Evolutionary conservation across 2,329 filamentous ascomycete genomes (phyloP).

Genomic region (Alternaria arborescens): DNA sequence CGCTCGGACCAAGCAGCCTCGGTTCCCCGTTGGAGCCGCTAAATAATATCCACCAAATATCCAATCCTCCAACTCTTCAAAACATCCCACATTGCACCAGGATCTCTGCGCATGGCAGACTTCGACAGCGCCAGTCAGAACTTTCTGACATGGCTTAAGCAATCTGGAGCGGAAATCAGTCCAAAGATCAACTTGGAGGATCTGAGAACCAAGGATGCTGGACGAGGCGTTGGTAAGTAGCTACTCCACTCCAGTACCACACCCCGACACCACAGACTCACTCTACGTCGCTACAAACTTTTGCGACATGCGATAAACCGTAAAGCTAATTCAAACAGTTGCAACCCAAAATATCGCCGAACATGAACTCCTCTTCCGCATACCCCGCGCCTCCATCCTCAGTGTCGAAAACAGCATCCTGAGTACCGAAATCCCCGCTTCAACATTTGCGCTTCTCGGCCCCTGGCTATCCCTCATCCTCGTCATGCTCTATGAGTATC

Average conservation of each 20-base stretch:
- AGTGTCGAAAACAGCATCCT: conserved; percentile 76
- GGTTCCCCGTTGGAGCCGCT: conserved; percentile 25
- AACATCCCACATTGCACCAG: conserved; percentile 23
- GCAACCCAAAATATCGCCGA: conserved; percentile 73
- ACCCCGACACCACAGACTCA: not conserved
- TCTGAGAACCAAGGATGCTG: conserved; percentile 63
- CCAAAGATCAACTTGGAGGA: conserved; percentile 67
- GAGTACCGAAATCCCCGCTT: conserved; percentile 58
- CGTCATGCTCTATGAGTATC: conserved; percentile 79
- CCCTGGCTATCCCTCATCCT: conserved; percentile 71
- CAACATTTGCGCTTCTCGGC: conserved; percentile 50
- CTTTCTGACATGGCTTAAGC: conserved; percentile 67
- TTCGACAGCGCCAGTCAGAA: conserved; percentile 57
- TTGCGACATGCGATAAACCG: not conserved
- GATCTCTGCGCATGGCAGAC: conserved; percentile 33
- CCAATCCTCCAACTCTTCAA: conserved; percentile 26
- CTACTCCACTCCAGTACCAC: conserved; percentile 1
- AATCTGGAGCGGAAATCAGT: conserved; percentile 63
- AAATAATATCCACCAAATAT: conserved; percentile 29
- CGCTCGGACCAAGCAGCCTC: conserved; percentile 31
- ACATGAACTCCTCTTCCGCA: conserved; percentile 81
- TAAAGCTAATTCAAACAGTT: conserved; percentile 60
- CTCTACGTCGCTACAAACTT: not conserved
- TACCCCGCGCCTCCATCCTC: conserved; percentile 76
- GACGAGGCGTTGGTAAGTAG: conserved; percentile 70